These are phyloP conservation scores for Rhodosporidiobolus odoratus DNA, from an alignment of 768 basidiomycete genomes.

Conservation along the genomic window DNA sequence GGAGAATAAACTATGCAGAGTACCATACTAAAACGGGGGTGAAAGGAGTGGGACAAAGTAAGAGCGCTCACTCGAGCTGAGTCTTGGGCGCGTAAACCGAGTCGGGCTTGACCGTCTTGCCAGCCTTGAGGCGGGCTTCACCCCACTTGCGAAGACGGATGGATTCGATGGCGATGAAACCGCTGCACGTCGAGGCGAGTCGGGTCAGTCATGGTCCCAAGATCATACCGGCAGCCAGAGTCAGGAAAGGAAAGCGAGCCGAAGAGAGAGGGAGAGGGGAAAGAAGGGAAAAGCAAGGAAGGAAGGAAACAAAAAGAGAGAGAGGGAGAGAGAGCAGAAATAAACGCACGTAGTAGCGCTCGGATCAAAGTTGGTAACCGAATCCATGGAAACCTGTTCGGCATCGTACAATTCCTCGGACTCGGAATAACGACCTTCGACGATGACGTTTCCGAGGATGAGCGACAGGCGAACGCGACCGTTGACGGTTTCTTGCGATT, in stretches of 20 bases:
- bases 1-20: neutral
- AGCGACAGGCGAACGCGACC: constrained; percentile 83
- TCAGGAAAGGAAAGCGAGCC: neutral
- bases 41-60: neutral
- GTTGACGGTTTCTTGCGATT: constrained; percentile 93
- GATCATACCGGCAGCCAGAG: constrained; percentile 9
- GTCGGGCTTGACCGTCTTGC: constrained; percentile 35
- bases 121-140: constrained; percentile 30
- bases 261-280: too few relatives aligned
- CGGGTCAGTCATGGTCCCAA: too few relatives aligned
- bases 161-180: constrained; percentile 95
- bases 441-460: constrained; percentile 91
- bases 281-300: too few relatives aligned
- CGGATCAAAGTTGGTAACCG: constrained; percentile 95
- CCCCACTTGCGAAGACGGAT: constrained; percentile 63
- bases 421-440: constrained; percentile 83
- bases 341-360: constrained; percentile 48
- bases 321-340: neutral
- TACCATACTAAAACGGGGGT: constrained; percentile 4
- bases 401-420: constrained; percentile 88
- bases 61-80: constrained; percentile 12
- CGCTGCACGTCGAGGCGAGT: too few relatives aligned
- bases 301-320: neutral
- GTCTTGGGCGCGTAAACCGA: constrained; percentile 32
- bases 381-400: constrained; percentile 94